Percentiles rank a stretch among this genome's conserved stretches.
phyloP scores from a whole-genome alignment of 208 protist species.

The Balamuthia mandrillaris region DNA sequence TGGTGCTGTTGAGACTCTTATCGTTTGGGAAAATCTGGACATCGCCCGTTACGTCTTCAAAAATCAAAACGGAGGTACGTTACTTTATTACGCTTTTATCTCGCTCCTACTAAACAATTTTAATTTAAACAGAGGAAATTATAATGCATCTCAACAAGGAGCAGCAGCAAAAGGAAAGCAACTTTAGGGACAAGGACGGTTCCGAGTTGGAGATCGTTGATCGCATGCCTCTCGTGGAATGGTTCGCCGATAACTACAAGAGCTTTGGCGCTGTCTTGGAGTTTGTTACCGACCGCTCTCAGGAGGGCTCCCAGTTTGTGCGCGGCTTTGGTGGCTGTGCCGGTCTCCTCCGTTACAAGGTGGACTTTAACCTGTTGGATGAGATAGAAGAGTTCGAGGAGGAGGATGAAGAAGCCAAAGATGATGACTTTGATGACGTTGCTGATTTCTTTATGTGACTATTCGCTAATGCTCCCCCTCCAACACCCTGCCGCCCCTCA shows the following conservation, averaged over 20 bases:
- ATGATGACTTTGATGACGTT: constrained; percentile 1
- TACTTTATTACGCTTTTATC: no score
- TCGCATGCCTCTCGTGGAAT: constrained; percentile 92
- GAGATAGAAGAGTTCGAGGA: background rate
- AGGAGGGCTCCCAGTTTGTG: constrained; percentile 96
- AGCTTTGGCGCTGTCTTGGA: constrained; percentile 89
- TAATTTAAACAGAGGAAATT: no score
- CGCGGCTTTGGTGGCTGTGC: constrained; percentile 95
- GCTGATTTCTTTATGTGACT: no score
- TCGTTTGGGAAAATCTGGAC: constrained; percentile 97
- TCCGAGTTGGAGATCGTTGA: constrained; percentile 81
- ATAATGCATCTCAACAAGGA: constrained; percentile 54
- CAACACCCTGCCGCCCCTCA: no score
- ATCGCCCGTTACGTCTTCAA: constrained; percentile 85
- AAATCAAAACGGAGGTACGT: constrained; percentile 52
- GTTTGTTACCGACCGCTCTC: constrained; percentile 82
- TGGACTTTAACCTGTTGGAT: background rate
- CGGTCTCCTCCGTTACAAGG: constrained; percentile 5
- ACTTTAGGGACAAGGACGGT: constrained; percentile 63
- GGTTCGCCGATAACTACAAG: constrained; percentile 97
- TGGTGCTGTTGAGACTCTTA: constrained; percentile 95
- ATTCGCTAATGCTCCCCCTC: no score
- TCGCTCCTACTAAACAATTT: no score
- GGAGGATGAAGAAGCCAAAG: background rate
- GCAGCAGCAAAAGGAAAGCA: constrained; percentile 32